Evolutionary conservation across 164 flowering plant species (phyloP), one percentile per base, ranked within the genome.

Genomic region (Dillenia turbinata): DNA sequence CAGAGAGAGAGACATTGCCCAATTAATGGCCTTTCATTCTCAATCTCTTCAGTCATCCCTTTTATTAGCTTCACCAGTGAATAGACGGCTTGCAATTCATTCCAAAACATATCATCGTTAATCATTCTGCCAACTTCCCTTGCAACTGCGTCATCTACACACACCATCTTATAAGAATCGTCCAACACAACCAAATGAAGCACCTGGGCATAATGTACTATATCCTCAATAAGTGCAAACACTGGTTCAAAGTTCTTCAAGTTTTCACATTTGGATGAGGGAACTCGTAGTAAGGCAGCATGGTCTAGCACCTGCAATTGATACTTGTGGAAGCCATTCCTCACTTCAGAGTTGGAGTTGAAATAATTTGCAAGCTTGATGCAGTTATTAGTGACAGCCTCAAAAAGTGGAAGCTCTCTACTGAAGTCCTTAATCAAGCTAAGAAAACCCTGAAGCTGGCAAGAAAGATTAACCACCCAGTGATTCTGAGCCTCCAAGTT

Each of bases 1-100:
- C 84, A 81, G 22, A 81, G 75, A 19, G 80, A 77, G 8, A 81
- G 72, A 59, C 84, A 78, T 56, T 69, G 84, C 48, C 84, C 84
- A 46, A 81, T 59, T 24, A 69, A 26, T 11, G 84, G 84, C 67
- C 74, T 69, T 64, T 81, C 84, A 0, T 55, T 61, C 58, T 78
- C 84, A 60, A 81, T 70, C 59, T 81, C 84, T 10, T 71, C 68
- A 49, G 78, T 69, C 80, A 74, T 78, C 24, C 44, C 71, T 50
- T 56, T 73, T 10, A 81, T 64, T 15, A 78, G 56, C 56, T 78
- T 81, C 46, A 78, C 72, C 12, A 78, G 59, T 3, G 84, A 75
- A 65, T 68, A 56, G 19, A 76, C 78, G 3, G 80, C 78, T 47
- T 78, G 80, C 61, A 81, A 56, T 8, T 81, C 78, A 62, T 70